Evolutionary conservation across 148 eudicot species (phyloP), one percentile per base, ranked within the genome.

Genomic region (Rhododendron molle): DNA sequence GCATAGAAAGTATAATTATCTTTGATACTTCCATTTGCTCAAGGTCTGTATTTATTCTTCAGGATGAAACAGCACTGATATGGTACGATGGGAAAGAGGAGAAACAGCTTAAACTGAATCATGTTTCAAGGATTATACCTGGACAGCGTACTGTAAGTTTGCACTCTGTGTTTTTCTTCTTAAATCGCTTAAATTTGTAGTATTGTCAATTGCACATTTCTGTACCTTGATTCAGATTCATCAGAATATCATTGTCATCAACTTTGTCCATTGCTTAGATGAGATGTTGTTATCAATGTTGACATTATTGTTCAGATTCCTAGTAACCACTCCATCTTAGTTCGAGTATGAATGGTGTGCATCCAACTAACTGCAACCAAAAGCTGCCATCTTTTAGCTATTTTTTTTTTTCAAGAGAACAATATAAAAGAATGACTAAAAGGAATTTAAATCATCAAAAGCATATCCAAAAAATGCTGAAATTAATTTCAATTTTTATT

Each of bases 71-170:
- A 62, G 85, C 88, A 81, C 88, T 95, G 50, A 86, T 93, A 43
- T 95, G 98, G 98, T 91, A 87, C 88, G 83, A 90, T 50, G 93
- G 92, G n/a, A 93, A 92, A 84, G 88, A 89, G 83, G 95, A 94
- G 89, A 95, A 91, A 86, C 92, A 92, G 87, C 91, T 94, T 72
- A 89, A 87, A 82, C 90, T 94, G 83, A 89, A 88, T 88, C 93
- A 92, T 52, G 94, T 94, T 84, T 89, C 94, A 32, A 90, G 93
- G 80, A 93, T 94, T 78, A 91, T 94, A 84, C 94, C 98, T 81
- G 98, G 98, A 76, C 98, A 94, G 86, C 95, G 95, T 69, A 94
- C 96, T 30, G 97, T 94, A 92, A 88, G 94, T 60, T 83, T 78
- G 40, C 52, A 10, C 80, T 50, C 38, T 47, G 11, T 49, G 26